Evolutionary conservation across 768 basidiomycete genomes (phyloP).

Genomic region (Lactifluus pinguis): DNA sequence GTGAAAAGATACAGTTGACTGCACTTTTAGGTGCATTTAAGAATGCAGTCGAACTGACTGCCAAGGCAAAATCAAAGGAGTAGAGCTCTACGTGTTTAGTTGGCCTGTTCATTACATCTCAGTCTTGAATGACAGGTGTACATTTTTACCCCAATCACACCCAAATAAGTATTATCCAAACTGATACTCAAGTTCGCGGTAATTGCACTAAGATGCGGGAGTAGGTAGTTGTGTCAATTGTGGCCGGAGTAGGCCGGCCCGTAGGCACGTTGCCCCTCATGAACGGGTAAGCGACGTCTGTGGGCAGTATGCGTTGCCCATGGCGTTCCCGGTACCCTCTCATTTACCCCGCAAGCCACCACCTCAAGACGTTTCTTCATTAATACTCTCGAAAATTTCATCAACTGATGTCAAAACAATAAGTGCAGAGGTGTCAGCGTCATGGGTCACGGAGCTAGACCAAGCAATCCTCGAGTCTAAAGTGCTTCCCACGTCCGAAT

Average conservation of each 20-base stretch:
- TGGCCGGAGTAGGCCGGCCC: background rate
- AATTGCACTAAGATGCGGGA: background rate
- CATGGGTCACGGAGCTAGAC: slow-evolving; percentile 69
- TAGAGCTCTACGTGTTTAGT: slow-evolving; percentile 9
- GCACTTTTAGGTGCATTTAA: slow-evolving; percentile 91
- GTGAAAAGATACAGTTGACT: slow-evolving; percentile 89
- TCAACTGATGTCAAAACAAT: slow-evolving; percentile 48
- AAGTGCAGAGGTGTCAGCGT: slow-evolving; percentile 49
- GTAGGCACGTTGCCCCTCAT: background rate
- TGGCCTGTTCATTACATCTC: slow-evolving; percentile 1
- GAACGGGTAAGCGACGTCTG: background rate
- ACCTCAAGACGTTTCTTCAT: slow-evolving; percentile 59
- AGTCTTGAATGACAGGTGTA: background rate
- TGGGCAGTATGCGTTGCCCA: slow-evolving; percentile 23
- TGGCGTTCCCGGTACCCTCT: slow-evolving; percentile 68
- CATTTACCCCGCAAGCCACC: slow-evolving; percentile 60
- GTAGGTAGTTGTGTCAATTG: too few relatives aligned
- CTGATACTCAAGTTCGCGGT: background rate
- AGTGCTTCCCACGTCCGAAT: slow-evolving; percentile 32
- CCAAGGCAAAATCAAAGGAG: slow-evolving; percentile 28
- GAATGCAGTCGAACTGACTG: slow-evolving; percentile 72
- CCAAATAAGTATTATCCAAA: background rate
- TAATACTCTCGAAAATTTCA: slow-evolving; percentile 62
- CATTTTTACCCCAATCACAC: too few relatives aligned
- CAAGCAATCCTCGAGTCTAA: slow-evolving; percentile 61